Percentiles rank a stretch among this genome's conserved stretches.
Conservation (phyloP, 169 alveolate species). For the Plasmodium knowlesi region DNA sequence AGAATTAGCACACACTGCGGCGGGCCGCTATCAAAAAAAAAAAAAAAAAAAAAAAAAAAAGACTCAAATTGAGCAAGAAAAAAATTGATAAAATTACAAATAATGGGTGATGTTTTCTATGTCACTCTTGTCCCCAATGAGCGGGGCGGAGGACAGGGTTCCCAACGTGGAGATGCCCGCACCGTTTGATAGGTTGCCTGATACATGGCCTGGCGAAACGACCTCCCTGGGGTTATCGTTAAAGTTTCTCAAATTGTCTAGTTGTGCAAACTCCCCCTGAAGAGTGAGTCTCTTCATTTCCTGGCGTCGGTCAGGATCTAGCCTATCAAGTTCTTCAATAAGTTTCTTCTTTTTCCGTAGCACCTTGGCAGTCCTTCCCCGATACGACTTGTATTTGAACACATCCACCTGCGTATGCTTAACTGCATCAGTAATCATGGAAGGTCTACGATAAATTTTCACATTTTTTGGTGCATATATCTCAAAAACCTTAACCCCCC, state of each 20-base stretch:
- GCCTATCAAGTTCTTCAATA: constrained; percentile 50
- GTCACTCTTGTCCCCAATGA: constrained; percentile 17
- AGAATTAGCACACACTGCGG: neutral
- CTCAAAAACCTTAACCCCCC: constrained; percentile 83
- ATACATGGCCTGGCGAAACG: neutral
- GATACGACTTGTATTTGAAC: constrained; percentile 64
- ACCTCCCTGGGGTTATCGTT: too few relatives aligned
- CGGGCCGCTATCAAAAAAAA: neutral
- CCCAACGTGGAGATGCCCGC: neutral
- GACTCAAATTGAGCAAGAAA: too few relatives aligned
- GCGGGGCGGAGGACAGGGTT: neutral
- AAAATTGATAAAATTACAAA: neutral
- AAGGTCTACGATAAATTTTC: constrained; percentile 83
- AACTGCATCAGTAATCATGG: constrained; percentile 73
- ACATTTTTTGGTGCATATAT: constrained; percentile 85
- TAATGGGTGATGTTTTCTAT: constrained; percentile 51
- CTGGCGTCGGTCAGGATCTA: constrained; percentile 16
- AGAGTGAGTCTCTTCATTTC: constrained; percentile 39
- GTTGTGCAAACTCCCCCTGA: constrained; percentile 23
- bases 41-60: too few relatives aligned
- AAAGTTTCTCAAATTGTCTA: neutral
- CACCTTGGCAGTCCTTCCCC: constrained; percentile 65
- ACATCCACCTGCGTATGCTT: constrained; percentile 71
- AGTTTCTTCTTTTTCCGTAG: constrained; percentile 57
- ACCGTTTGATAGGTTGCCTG: neutral